Evolutionary conservation across 352 stramenopile species (phyloP).

Genomic region (Saprolegnia parasitica): DNA sequence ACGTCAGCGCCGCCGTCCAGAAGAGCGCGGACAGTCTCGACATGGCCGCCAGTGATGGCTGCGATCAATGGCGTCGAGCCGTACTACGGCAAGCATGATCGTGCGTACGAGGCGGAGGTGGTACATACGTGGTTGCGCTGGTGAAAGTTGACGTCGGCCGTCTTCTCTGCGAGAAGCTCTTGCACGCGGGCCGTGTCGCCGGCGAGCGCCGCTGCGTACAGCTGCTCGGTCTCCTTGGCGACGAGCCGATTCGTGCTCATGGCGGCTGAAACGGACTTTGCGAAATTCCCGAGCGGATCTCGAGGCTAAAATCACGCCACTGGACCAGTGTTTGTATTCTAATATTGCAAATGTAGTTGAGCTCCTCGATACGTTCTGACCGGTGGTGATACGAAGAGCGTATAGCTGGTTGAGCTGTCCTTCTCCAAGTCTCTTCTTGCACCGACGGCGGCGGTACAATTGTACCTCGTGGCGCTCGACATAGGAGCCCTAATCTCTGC

Average conservation of each 20-base stretch:
- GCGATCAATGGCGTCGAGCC: constrained; percentile 63
- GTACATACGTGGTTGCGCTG: constrained; percentile 21
- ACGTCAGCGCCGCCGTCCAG: constrained; percentile 57
- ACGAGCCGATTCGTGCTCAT: constrained; percentile 72
- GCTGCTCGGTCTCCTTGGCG: constrained; percentile 47
- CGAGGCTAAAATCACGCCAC: neutral
- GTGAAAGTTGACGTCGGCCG: constrained; percentile 70
- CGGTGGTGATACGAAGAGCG: neutral
- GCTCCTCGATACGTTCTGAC: neutral
- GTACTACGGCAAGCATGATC: constrained; percentile 39
- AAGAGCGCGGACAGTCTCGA: constrained; percentile 48
- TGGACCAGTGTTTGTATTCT: neutral
- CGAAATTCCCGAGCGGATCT: too few species aligned
- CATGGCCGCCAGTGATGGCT: constrained; percentile 59
- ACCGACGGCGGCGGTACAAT: too few species aligned
- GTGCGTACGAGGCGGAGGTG: too few species aligned
- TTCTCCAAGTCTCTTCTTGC: too few species aligned
- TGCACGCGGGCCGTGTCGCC: constrained; percentile 47
- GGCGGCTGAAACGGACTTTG: neutral
- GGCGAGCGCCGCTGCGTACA: constrained; percentile 54
- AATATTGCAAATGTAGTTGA: neutral
- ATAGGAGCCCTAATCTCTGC: too few species aligned
- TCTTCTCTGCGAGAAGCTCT: constrained; percentile 41
- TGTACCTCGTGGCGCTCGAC: too few species aligned
- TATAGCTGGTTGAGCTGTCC: too few species aligned